Conservation (phyloP, 768 basidiomycete genomes). For the Lentinula lateritia region DNA sequence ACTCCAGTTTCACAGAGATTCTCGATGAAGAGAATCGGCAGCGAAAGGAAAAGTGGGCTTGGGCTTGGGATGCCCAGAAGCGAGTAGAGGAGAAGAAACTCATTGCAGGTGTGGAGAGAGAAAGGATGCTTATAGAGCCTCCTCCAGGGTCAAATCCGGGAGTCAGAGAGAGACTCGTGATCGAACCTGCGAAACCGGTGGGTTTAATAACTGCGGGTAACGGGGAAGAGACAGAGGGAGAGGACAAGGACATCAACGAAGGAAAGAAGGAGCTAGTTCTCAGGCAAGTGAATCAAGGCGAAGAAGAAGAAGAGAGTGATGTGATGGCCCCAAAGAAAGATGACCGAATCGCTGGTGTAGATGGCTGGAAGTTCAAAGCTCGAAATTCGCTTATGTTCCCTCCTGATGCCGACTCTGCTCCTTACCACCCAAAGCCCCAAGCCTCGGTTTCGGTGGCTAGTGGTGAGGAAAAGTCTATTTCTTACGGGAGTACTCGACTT, state of each 20-base stretch:
- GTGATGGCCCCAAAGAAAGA: conserved; percentile 82
- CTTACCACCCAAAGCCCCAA: conserved; percentile 48
- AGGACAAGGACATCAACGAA: conserved; percentile 22
- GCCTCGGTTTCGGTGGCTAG: conserved; percentile 18
- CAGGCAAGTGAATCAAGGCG: conserved; percentile 11
- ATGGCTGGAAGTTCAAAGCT: conserved; percentile 82
- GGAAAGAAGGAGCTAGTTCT: conserved; percentile 13
- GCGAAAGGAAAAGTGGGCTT: conserved; percentile 75
- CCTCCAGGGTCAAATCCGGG: conserved; percentile 43
- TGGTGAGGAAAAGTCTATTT: conserved; percentile 58
- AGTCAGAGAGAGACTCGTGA: conserved; percentile 60
- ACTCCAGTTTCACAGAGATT: conserved; percentile 92
- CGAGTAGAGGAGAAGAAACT: conserved; percentile 64
- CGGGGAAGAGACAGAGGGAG: conserved; percentile 16
- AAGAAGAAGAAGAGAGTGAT: conserved; percentile 33
- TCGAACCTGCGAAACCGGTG: conserved; percentile 51
- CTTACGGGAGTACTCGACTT: conserved; percentile 78
- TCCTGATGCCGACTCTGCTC: conserved; percentile 84
- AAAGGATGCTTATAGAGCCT: conserved; percentile 69
- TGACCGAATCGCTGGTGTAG: conserved; percentile 63
- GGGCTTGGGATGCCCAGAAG: conserved; percentile 94
- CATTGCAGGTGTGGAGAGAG: conserved; percentile 63
- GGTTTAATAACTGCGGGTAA: conserved; percentile 44
- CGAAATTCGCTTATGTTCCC: conserved; percentile 95
- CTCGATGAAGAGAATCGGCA: conserved; percentile 83